phyloP scores from a whole-genome alignment of 2,329 filamentous ascomycete species.

The Curvularia hawaiiensis region DNA sequence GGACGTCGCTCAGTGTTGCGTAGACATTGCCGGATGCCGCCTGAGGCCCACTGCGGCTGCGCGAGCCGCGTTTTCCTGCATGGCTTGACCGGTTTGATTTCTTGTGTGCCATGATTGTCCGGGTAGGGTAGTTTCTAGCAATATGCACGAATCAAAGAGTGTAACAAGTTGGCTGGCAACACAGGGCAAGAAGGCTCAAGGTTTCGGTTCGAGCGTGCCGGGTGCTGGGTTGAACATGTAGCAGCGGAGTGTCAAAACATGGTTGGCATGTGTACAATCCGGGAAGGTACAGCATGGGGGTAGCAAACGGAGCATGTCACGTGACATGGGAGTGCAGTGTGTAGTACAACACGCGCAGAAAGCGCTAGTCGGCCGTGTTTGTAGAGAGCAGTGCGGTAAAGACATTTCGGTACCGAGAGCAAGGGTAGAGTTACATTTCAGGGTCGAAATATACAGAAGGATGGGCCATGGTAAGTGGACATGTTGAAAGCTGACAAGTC shows the following conservation, averaged over 20 bases:
- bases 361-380: background rate
- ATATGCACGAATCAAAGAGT: background rate
- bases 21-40: conserved; percentile 15
- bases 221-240: background rate
- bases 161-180: background rate
- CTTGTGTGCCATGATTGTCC: conserved; percentile 19
- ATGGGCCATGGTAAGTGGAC: background rate
- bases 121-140: background rate
- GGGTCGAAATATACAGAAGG: background rate
- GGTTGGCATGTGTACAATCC: background rate
- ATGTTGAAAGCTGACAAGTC: background rate
- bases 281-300: conserved; percentile 10
- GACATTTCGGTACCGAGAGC: background rate
- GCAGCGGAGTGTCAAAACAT: conserved; percentile 3
- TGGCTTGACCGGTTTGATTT: conserved; percentile 8
- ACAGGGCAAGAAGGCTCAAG: background rate
- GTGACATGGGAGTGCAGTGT: background rate
- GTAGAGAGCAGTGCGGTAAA: background rate
- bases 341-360: too few species aligned
- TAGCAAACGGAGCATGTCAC: conserved; percentile 6
- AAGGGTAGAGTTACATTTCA: background rate
- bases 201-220: background rate
- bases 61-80: conserved; percentile 6
- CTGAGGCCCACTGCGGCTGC: background rate
- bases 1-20: conserved; percentile 6